Percentiles rank a stretch among this genome's conserved stretches.
Conservation (phyloP, 768 basidiomycete species). For the Holtermanniella nyarrowii region DNA sequence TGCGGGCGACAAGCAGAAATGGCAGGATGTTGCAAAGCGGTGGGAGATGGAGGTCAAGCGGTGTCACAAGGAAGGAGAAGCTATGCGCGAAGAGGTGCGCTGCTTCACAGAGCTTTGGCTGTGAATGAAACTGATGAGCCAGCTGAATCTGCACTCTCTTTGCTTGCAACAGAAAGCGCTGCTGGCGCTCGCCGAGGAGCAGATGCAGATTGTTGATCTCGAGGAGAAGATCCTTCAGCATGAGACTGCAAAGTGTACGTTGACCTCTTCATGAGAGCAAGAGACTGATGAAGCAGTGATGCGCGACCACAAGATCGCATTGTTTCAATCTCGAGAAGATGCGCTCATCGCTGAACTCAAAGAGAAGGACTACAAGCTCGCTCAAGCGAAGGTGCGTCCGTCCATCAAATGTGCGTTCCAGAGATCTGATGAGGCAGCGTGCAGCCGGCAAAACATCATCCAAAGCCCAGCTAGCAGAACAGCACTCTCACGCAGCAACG, state of each 20-base stretch:
- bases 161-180: conserved; percentile 27
- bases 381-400: conserved; percentile 17
- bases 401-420: background rate
- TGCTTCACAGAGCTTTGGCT: background rate
- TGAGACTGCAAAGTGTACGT: conserved; percentile 24
- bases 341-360: conserved; percentile 18
- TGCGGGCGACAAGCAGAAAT: background rate
- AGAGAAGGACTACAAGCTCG: conserved; percentile 20
- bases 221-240: conserved; percentile 24
- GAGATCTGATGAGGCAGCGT: background rate
- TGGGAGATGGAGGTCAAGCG: conserved; percentile 14
- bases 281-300: conserved; percentile 18
- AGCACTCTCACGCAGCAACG: background rate
- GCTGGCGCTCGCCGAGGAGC: conserved; percentile 25
- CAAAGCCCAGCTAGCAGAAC: conserved; percentile 13
- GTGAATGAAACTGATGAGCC: background rate
- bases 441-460: conserved; percentile 14
- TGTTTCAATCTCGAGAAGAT: conserved; percentile 25
- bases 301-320: conserved; percentile 32
- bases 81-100: conserved; percentile 30
- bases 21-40: background rate
- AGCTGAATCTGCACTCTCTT: conserved; percentile 25
- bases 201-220: conserved; percentile 29
- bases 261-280: too few species aligned
- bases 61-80: conserved; percentile 20